Percentiles rank a stretch among this genome's conserved stretches.
phyloP scores from a whole-genome alignment of 257 asterid species.

The Agastache rugosa region DNA sequence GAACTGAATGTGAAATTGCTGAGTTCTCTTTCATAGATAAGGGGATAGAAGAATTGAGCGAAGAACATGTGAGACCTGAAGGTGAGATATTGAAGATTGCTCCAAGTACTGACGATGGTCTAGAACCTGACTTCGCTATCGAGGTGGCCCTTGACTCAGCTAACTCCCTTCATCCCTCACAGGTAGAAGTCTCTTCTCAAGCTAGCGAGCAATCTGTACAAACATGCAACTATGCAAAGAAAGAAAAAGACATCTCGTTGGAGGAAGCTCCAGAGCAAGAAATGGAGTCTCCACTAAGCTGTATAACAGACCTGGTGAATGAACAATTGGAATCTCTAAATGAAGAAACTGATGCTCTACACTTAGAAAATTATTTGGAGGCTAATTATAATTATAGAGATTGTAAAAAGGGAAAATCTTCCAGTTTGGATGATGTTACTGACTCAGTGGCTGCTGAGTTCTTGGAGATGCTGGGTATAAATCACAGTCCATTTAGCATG shows the following conservation, averaged over 20 bases:
- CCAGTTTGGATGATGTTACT: conserved; percentile 60
- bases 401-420: conserved; percentile 55
- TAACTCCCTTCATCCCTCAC: conserved; percentile 24
- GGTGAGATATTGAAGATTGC: conserved; percentile 29
- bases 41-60: conserved; percentile 40
- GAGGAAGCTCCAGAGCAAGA: conserved; percentile 63
- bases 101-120: conserved; percentile 28
- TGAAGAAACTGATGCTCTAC: conserved; percentile 50
- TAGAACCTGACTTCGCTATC: conserved; percentile 34
- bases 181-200: conserved; percentile 32
- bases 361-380: conserved; percentile 46
- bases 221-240: conserved; percentile 26
- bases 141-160: conserved; percentile 37
- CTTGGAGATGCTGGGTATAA: conserved; percentile 82
- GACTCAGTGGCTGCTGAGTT: conserved; percentile 78
- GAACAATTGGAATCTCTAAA: conserved; percentile 62
- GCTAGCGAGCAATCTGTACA: conserved; percentile 33
- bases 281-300: conserved; percentile 66
- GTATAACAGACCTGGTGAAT: conserved; percentile 52
- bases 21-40: conserved; percentile 45
- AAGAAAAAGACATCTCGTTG: conserved; percentile 42
- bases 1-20: conserved; percentile 51
- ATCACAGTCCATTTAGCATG: conserved; percentile 71
- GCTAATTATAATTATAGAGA: conserved; percentile 42
- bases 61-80: conserved; percentile 36